These are phyloP conservation scores for Phoma sp. DNA, from an alignment of 2,329 filamentous ascomycete genomes.

Conservation along the genomic window DNA sequence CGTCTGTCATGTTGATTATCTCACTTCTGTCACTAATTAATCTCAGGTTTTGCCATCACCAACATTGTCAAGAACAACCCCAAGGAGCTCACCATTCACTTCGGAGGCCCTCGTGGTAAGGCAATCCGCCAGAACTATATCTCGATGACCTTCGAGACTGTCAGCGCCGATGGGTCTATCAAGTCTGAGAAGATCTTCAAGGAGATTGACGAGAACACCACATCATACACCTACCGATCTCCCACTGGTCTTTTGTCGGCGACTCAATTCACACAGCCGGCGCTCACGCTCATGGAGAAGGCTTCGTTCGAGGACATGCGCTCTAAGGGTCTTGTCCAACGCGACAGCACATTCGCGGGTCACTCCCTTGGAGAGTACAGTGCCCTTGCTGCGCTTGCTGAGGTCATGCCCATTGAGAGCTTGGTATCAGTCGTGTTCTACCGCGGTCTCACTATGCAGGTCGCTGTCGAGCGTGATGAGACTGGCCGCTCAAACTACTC, in stretches of 20 bases:
- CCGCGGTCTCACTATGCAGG: conserved; percentile 98
- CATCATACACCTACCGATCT: conserved; percentile 95
- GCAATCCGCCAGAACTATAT: conserved; percentile 99
- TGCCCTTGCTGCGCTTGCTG: conserved; percentile 90
- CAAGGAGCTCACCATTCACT: conserved; percentile 97
- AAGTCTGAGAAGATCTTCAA: conserved; percentile 99
- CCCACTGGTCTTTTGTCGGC: conserved; percentile 93
- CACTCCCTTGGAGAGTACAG: conserved; percentile 99
- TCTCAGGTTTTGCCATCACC: conserved; percentile 88
- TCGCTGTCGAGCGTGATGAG: conserved; percentile 95
- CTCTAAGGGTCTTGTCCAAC: conserved; percentile 91
- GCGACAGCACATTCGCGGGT: conserved; percentile 95
- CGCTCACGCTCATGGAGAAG: conserved; percentile 98
- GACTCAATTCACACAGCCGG: conserved; percentile 98
- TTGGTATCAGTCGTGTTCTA: conserved; percentile 99
- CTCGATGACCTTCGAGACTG: conserved; percentile 99
- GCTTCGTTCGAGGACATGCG: conserved; percentile 99
- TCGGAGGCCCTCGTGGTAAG: conserved; percentile 95
- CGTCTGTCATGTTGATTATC: conserved; percentile 14
- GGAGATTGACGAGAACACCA: conserved; percentile 89
- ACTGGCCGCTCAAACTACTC: conserved; percentile 95
- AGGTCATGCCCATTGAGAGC: conserved; percentile 99
- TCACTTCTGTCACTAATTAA: conserved; percentile 22
- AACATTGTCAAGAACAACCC: conserved; percentile 99
- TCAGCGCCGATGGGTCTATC: conserved; percentile 85